Evolutionary conservation across 768 basidiomycete species (phyloP), one percentile per base, ranked within the genome.

Genomic region (Lactarius evosmus): DNA sequence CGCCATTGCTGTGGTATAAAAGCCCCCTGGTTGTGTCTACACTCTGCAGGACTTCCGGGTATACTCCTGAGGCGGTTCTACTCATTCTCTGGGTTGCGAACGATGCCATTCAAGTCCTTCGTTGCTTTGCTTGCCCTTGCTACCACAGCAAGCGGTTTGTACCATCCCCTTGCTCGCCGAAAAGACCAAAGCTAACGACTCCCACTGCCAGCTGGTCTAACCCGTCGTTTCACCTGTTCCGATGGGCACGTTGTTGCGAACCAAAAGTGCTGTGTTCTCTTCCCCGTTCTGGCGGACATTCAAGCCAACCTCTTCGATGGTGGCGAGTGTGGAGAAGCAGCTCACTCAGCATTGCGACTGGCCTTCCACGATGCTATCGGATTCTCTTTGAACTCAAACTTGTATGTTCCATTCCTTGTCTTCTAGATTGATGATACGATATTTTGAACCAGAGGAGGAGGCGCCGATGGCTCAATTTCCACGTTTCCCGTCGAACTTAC

Each of bases 321-420:
- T 36, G 72, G 68, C 17, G 27, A 70, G 58, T 76, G 75, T 61
- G 70, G 70, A 29, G 74, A 75, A 51, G 72, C 73, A 11, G 74
- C 70, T 8, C 72, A 73, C 53, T 72, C 70, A 38, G 66, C 71
- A 27, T 61, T 72, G 22, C 71, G 72, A 33, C 61, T 74, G 49
- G 68, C 67, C 52, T 74, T 74, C 66, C 71, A 74, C 63, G 71
- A 72, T 52, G 68, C 71, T 22, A 71, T 69, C 27, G 67, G 67
- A 4, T 67, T 33, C 19, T 67, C 67, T 19, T 14, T 17, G 56
- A 46, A 3, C 9, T 25, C 14, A 32, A 11, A 46, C 3, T n/a
- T 49, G 61, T 63, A 57, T 17, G 40, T 41, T n/a, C 4, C 8
- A 41, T 16, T 41, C 9, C 27, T 38, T 16, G 14, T 16, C 29